Evolutionary conservation across 2,329 filamentous ascomycete genomes (phyloP).

Genomic region (Claviceps purpurea): DNA sequence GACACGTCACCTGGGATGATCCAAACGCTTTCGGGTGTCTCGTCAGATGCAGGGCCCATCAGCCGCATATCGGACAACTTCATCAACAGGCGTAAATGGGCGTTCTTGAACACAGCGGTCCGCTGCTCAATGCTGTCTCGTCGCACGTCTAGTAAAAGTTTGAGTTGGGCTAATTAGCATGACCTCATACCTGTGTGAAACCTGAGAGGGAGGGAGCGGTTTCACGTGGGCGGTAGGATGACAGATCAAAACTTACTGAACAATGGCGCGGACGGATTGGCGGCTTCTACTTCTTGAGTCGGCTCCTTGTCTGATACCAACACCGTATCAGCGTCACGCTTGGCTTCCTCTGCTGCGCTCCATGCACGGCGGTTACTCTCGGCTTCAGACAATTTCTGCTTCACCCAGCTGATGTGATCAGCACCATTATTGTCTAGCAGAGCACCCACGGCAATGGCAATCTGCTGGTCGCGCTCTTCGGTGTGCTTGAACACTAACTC

Average conservation of each 20-base stretch:
- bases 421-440: conserved; percentile 68
- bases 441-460: conserved; percentile 67
- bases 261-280: conserved; percentile 16
- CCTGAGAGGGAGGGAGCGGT: background rate
- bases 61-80: conserved; percentile 58
- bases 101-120: conserved; percentile 76
- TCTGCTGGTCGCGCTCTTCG: conserved; percentile 54
- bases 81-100: conserved; percentile 75
- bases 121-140: conserved; percentile 54
- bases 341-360: conserved; percentile 56
- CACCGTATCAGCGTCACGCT: conserved; percentile 25
- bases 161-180: background rate
- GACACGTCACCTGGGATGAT: conserved; percentile 54
- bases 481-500: conserved; percentile 71
- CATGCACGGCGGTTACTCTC: conserved; percentile 63
- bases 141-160: conserved; percentile 29
- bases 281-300: conserved; percentile 13
- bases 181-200: background rate
- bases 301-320: conserved; percentile 15
- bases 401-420: conserved; percentile 71
- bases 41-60: conserved; percentile 39
- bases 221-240: background rate
- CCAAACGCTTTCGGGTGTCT: conserved; percentile 68
- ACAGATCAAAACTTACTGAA: conserved; percentile 17
- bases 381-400: conserved; percentile 53